These are phyloP conservation scores for Collybiopsis confluens DNA, from an alignment of 768 basidiomycete genomes.

Conservation along the genomic window DNA sequence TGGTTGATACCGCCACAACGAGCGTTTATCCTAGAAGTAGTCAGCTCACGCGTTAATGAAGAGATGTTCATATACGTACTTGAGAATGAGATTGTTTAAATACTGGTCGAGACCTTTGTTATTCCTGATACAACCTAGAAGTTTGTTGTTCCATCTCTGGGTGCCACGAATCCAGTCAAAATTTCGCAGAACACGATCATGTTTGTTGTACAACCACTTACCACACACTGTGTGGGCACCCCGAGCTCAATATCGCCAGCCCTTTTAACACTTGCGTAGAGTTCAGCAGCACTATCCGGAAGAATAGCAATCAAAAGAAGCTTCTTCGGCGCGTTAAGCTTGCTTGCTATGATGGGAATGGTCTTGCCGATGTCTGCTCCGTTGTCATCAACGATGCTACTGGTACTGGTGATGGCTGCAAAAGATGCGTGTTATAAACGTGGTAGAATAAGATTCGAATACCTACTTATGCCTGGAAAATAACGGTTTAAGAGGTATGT, in stretches of 20 bases:
- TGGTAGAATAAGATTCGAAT: too few species aligned
- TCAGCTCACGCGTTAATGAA: background rate
- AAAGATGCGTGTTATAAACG: background rate
- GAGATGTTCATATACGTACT: constrained; percentile 43
- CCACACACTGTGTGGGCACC: constrained; percentile 62
- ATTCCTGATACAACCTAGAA: constrained; percentile 1
- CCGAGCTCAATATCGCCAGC: constrained; percentile 43
- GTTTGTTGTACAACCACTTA: too few species aligned
- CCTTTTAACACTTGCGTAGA: constrained; percentile 27
- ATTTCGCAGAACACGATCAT: too few species aligned
- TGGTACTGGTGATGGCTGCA: background rate
- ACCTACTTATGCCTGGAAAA: background rate
- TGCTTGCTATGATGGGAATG: background rate
- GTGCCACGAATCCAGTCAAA: background rate
- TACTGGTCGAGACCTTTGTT: constrained; percentile 39
- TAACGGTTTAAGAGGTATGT: background rate
- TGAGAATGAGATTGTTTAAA: constrained; percentile 57
- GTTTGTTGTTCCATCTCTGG: constrained; percentile 25
- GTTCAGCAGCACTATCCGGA: constrained; percentile 22
- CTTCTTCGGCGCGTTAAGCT: background rate
- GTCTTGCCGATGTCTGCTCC: background rate
- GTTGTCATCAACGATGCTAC: background rate
- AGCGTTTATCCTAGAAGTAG: constrained; percentile 48
- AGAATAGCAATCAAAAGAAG: constrained; percentile 24
- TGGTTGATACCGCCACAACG: constrained; percentile 65